Conservation (phyloP, 305 asterid genomes). For the Fraxinus greggii region DNA sequence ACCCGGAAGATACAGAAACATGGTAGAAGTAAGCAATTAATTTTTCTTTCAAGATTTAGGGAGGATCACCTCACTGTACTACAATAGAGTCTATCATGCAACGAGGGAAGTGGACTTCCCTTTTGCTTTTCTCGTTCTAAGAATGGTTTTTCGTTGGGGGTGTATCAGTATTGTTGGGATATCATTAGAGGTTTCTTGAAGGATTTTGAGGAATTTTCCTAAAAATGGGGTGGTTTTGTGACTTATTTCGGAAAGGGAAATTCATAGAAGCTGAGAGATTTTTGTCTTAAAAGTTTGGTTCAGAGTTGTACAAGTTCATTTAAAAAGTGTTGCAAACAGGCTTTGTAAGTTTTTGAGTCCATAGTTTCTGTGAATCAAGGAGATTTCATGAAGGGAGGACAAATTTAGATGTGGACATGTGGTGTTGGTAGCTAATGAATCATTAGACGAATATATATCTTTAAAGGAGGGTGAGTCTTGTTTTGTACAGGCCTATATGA, state of each 20-base stretch:
- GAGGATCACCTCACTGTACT: not conserved
- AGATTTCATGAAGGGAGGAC: not conserved
- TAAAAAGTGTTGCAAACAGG: not conserved
- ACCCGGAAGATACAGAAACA: not conserved
- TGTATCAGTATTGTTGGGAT: not conserved
- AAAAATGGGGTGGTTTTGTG: not conserved
- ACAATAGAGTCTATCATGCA: not conserved
- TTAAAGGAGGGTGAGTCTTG: not conserved
- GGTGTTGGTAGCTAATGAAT: not conserved
- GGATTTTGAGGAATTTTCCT: not conserved
- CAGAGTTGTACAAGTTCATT: not conserved
- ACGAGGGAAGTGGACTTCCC: not conserved
- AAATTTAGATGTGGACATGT: not conserved
- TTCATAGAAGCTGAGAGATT: not conserved
- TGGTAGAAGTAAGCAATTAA: not conserved
- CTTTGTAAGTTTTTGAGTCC: not conserved
- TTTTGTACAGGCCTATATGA: not conserved
- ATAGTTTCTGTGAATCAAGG: not conserved
- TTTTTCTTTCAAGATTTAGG: not conserved
- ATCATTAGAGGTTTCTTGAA: not conserved
- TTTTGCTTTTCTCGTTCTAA: not conserved
- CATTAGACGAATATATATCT: not conserved
- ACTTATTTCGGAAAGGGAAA: not conserved
- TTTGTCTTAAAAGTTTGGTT: not conserved
- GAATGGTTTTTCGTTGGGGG: not conserved